A percentile compares a stretch with the other conserved stretches of the same genome.
Evolutionary conservation across 768 basidiomycete genomes (phyloP).

Genomic region (Tricholoma hemisulphureum): DNA sequence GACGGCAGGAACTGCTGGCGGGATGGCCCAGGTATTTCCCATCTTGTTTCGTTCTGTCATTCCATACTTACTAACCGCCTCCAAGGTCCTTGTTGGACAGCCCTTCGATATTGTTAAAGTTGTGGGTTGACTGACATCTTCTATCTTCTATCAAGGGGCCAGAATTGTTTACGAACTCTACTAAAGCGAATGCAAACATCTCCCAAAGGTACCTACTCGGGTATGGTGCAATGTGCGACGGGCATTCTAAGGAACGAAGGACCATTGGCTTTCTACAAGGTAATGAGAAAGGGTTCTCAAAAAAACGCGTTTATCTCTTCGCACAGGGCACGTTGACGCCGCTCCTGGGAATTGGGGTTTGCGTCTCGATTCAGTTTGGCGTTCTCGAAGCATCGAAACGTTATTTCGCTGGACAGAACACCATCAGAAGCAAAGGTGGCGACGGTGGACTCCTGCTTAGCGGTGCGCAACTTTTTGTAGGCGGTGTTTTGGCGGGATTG

Average conservation of each 20-base stretch:
- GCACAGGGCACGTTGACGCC: slow-evolving; percentile 85
- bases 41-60: slow-evolving; percentile 7
- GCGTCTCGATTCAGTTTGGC: slow-evolving; percentile 95
- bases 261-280: slow-evolving; percentile 95
- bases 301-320: background rate
- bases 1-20: slow-evolving; percentile 87
- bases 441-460: slow-evolving; percentile 60
- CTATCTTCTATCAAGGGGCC: background rate
- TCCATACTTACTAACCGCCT: slow-evolving; percentile 16
- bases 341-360: slow-evolving; percentile 87
- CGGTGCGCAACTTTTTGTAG: slow-evolving; percentile 62
- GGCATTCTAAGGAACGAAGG: slow-evolving; percentile 90
- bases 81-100: slow-evolving; percentile 82
- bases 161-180: slow-evolving; percentile 2
- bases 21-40: slow-evolving; percentile 73
- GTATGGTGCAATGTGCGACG: slow-evolving; percentile 88
- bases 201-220: slow-evolving; percentile 82
- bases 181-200: slow-evolving; percentile 95
- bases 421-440: slow-evolving; percentile 58
- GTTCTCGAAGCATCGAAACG: slow-evolving; percentile 86
- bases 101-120: slow-evolving; percentile 99
- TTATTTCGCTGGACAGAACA: slow-evolving; percentile 65
- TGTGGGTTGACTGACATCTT: slow-evolving; percentile 48
- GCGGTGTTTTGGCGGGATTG: slow-evolving; percentile 84
- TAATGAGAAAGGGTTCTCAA: slow-evolving; percentile 21